These are phyloP conservation scores for Taphrina confusa DNA, from an alignment of 1,139 yeast genomes.

Conservation along the genomic window DNA sequence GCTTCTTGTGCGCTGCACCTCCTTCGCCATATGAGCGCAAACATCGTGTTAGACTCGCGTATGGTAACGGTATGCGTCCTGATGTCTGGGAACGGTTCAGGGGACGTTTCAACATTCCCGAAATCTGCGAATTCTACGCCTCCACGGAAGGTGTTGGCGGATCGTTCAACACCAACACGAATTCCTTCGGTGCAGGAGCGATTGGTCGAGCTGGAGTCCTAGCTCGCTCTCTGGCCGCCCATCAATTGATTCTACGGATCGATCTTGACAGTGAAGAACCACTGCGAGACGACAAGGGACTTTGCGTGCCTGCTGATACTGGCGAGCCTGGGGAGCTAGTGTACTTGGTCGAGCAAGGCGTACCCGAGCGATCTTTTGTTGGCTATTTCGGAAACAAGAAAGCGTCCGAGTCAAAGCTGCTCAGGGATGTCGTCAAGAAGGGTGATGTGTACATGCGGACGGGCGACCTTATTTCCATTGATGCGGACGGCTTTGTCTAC, in stretches of 20 bases:
- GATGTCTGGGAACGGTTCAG: conserved; percentile 88
- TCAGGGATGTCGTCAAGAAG: conserved; percentile 68
- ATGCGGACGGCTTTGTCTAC: conserved; percentile 68
- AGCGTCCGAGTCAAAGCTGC: conserved; percentile 75
- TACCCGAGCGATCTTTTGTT: conserved; percentile 62
- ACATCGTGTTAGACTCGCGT: conserved; percentile 71
- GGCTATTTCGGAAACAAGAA: conserved; percentile 82
- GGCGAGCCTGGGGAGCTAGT: conserved; percentile 86
- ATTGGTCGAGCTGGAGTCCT: conserved; percentile 79
- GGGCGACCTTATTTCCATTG: conserved; percentile 78
- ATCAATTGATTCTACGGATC: conserved; percentile 28
- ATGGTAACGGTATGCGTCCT: conserved; percentile 90
- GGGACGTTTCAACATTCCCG: conserved; percentile 68
- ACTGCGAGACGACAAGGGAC: conserved; percentile 73
- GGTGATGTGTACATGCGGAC: conserved; percentile 93
- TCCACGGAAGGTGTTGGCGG: conserved; percentile 94
- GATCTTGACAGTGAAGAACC: conserved; percentile 56
- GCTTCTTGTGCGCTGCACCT: conserved; percentile 69
- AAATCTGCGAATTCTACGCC: conserved; percentile 89
- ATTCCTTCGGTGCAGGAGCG: conserved; percentile 84
- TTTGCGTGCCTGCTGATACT: conserved; percentile 54
- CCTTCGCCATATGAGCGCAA: conserved; percentile 65
- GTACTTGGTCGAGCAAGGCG: conserved; percentile 22
- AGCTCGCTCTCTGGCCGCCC: conserved; percentile 48
- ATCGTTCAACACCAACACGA: conserved; percentile 75